A percentile compares a stretch with the other conserved stretches of the same genome.
phyloP scores from a whole-genome alignment of 768 basidiomycete genomes.

The Amanita rimosa region DNA sequence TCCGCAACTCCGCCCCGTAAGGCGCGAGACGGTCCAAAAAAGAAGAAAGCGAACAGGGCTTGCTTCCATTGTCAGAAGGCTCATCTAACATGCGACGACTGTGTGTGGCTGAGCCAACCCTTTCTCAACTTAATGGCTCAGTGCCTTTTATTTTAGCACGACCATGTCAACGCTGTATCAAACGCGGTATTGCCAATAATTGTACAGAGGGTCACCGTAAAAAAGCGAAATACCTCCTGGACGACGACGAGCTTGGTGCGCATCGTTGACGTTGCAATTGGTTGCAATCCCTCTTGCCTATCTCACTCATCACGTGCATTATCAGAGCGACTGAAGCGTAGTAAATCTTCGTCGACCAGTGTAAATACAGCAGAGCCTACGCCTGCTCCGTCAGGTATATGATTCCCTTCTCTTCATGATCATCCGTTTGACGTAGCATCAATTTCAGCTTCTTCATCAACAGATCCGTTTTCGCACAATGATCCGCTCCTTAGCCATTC shows the following conservation, averaged over 20 bases:
- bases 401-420: slow-evolving; percentile 10
- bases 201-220: slow-evolving; percentile 95
- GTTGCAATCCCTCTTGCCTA: slow-evolving; percentile 9
- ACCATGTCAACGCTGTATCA: slow-evolving; percentile 92
- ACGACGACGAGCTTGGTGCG: slow-evolving; percentile 86
- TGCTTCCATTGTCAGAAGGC: slow-evolving; percentile 96
- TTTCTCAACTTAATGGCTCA: slow-evolving; percentile 7
- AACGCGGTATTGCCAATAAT: slow-evolving; percentile 79
- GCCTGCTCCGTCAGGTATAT: slow-evolving; percentile 26
- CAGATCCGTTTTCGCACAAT: slow-evolving; percentile 39
- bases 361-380: slow-evolving; percentile 20
- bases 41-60: slow-evolving; percentile 91
- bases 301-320: slow-evolving; percentile 27
- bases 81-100: slow-evolving; percentile 96
- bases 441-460: slow-evolving; percentile 14
- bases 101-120: slow-evolving; percentile 37
- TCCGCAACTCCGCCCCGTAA: slow-evolving; percentile 34
- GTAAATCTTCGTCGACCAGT: slow-evolving; percentile 20
- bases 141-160: slow-evolving; percentile 54
- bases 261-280: slow-evolving; percentile 14
- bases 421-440: slow-evolving; percentile 7
- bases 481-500: slow-evolving; percentile 52
- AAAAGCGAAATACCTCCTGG: slow-evolving; percentile 94
- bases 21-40: slow-evolving; percentile 70
- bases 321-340: slow-evolving; percentile 39